phyloP scores from a whole-genome alignment of 371 early-diverging fungal genomes.

The Dichotomocladium elegans region DNA sequence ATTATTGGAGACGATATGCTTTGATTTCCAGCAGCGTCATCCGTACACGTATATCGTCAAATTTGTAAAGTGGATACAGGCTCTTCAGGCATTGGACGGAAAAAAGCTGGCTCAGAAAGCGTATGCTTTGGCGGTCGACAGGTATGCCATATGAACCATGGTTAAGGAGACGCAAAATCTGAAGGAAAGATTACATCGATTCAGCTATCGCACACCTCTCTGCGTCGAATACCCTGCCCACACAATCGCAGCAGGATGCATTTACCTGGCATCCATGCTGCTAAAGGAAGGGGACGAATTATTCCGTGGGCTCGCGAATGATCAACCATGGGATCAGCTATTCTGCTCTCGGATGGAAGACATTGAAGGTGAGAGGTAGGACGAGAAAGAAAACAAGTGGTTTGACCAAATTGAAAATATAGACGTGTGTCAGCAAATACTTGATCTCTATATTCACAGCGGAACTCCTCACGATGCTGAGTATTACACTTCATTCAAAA shows the following conservation, averaged over 20 bases:
- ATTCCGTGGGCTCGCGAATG: conserved; percentile 16
- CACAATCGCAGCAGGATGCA: conserved; percentile 60
- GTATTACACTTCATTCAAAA: conserved; percentile 47
- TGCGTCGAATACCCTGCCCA: conserved; percentile 64
- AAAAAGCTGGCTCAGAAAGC: conserved; percentile 47
- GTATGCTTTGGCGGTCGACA: conserved; percentile 49
- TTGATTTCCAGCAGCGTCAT: conserved; percentile 60
- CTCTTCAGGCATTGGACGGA: conserved; percentile 31
- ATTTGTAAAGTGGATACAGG: conserved; percentile 52
- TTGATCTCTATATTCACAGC: conserved; percentile 47
- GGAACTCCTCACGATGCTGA: conserved; percentile 25
- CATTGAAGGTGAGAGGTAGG: conserved; percentile 38
- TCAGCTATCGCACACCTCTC: conserved; percentile 53
- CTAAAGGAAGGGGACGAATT: conserved; percentile 24
- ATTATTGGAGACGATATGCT: conserved; percentile 60
- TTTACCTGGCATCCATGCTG: conserved; percentile 52
- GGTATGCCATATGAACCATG: conserved; percentile 20
- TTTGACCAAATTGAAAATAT: not conserved
- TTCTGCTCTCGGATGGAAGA: conserved; percentile 53
- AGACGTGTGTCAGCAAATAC: conserved; percentile 60
- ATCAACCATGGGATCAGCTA: conserved; percentile 39
- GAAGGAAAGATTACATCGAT: too few relatives aligned
- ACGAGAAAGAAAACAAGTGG: conserved; percentile 11
- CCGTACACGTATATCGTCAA: conserved; percentile 61
- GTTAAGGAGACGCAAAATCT: too few relatives aligned